These are phyloP conservation scores for Ganoderma lingzhi DNA, from an alignment of 1,284 basidiomycete species.

Conservation along the genomic window DNA sequence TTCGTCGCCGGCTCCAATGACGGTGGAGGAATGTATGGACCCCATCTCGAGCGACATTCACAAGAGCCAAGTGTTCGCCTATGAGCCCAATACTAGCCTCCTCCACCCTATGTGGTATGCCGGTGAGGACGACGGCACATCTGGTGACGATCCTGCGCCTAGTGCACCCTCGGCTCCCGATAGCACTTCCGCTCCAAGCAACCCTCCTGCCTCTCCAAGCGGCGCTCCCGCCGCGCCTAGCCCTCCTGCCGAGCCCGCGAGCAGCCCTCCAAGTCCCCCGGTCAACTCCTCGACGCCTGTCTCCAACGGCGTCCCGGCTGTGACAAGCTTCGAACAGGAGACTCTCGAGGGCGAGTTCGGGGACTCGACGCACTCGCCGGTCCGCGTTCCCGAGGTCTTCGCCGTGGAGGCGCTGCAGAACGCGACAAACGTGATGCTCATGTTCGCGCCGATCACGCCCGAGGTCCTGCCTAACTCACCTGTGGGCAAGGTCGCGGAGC, in stretches of 20 bases:
- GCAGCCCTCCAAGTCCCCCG: constrained; percentile 5
- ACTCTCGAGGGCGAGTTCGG: constrained; percentile 32
- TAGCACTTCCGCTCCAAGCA: neutral
- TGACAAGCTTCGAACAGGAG: constrained; percentile 33
- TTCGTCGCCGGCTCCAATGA: constrained; percentile 54
- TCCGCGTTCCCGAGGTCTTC: constrained; percentile 29
- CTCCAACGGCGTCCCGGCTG: constrained; percentile 27
- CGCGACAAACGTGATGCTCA: constrained; percentile 53
- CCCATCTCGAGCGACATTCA: constrained; percentile 40
- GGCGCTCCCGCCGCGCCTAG: neutral
- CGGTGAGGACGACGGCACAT: constrained; percentile 32
- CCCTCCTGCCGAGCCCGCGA: neutral
- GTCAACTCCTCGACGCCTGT: constrained; percentile 29
- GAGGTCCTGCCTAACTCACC: constrained; percentile 34
- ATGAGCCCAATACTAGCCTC: constrained; percentile 53
- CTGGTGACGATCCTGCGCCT: constrained; percentile 12
- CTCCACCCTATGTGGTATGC: constrained; percentile 62
- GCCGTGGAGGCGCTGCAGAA: constrained; percentile 25
- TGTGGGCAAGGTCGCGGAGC: constrained; percentile 11
- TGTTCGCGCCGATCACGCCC: constrained; percentile 51
- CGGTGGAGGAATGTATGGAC: constrained; percentile 52
- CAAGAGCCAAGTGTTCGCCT: constrained; percentile 67
- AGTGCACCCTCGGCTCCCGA: constrained; percentile 12
- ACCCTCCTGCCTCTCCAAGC: constrained; percentile 13
- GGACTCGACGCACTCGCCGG: constrained; percentile 33